Conservation (phyloP, 179 eudicot species). For the Heliamphora pulchella region DNA sequence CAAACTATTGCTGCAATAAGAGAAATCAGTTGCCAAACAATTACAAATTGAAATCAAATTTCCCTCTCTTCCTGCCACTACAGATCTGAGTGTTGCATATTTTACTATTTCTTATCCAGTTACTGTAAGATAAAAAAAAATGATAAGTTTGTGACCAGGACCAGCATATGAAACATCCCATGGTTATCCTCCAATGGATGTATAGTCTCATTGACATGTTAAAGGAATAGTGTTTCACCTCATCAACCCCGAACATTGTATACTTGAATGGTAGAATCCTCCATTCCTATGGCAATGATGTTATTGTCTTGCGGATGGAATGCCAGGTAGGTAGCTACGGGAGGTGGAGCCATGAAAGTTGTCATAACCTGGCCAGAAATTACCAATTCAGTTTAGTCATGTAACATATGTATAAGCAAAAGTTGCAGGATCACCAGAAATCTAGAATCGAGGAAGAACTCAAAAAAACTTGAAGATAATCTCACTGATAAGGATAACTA, state of each 20-base stretch:
- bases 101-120: not conserved
- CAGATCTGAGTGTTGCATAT: not conserved
- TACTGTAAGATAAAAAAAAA: too few species aligned
- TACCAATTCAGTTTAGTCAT: slow-evolving; percentile 1
- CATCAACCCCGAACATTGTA: slow-evolving; percentile 55
- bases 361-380: slow-evolving; percentile 46
- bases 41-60: not conserved
- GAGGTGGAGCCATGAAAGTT: slow-evolving; percentile 62
- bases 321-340: slow-evolving; percentile 50
- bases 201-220: not conserved
- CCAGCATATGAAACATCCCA: not conserved
- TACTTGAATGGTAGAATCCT: slow-evolving; percentile 49
- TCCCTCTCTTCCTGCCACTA: not conserved
- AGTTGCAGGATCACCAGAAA: not conserved
- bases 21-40: not conserved
- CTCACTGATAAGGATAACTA: not conserved
- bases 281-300: slow-evolving; percentile 55
- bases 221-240: slow-evolving; percentile 28
- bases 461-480: not conserved
- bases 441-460: not conserved
- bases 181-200: not conserved
- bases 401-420: not conserved
- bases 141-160: not conserved
- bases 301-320: slow-evolving; percentile 59
- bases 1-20: not conserved